Conservation (phyloP, 1,284 basidiomycete genomes). For the Entoloma clypeatum region DNA sequence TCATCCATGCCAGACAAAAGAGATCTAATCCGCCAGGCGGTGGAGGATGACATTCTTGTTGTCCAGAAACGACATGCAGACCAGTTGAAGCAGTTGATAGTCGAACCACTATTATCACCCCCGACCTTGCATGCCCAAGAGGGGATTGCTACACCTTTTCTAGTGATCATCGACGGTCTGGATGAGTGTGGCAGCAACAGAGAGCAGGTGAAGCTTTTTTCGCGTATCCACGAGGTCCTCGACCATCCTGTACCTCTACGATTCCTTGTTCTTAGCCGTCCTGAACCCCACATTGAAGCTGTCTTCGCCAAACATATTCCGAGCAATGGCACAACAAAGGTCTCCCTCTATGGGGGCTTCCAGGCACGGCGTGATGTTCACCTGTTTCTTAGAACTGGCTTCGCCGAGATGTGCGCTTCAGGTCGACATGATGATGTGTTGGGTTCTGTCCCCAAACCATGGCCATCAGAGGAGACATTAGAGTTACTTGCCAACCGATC, state of each 20-base stretch:
- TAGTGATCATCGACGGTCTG: conserved; percentile 24
- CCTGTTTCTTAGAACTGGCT: too few relatives aligned
- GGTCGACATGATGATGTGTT: neutral
- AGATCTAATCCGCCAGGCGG: conserved; percentile 6
- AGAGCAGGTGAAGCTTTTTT: conserved; percentile 10
- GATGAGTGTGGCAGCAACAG: conserved; percentile 21
- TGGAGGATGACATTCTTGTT: conserved; percentile 16
- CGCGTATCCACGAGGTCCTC: neutral
- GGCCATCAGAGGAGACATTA: conserved; percentile 19
- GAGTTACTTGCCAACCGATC: conserved; percentile 18
- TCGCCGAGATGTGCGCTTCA: too few relatives aligned
- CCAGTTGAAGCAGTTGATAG: conserved; percentile 15
- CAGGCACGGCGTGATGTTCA: too few relatives aligned
- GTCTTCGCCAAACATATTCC: neutral
- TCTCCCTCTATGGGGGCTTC: too few relatives aligned
- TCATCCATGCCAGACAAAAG: conserved; percentile 12
- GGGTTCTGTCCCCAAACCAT: conserved; percentile 10
- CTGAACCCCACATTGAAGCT: conserved; percentile 17
- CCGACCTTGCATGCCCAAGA: neutral
- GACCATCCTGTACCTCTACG: conserved; percentile 9
- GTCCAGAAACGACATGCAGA: conserved; percentile 11
- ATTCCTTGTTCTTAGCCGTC: conserved; percentile 22
- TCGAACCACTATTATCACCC: conserved; percentile 12
- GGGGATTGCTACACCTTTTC: neutral
- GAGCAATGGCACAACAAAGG: neutral